phyloP scores from a whole-genome alignment of 768 basidiomycete species.

The Coprinopsis marcescibilis region DNA sequence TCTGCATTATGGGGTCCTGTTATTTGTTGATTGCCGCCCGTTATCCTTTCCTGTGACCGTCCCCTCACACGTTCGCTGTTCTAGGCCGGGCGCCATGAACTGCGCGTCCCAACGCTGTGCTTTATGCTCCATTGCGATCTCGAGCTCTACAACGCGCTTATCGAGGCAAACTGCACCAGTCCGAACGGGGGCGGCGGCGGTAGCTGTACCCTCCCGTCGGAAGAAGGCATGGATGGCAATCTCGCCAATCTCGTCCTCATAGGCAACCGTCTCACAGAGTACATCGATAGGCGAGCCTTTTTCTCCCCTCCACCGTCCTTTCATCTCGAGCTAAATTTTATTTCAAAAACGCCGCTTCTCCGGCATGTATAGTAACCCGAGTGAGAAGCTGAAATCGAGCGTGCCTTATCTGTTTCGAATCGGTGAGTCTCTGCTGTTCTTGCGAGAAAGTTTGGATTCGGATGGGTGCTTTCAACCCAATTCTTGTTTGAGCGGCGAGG shows the following conservation, averaged over 20 bases:
- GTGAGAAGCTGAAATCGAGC: conserved; percentile 40
- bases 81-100: conserved; percentile 29
- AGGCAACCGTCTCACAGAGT: conserved; percentile 62
- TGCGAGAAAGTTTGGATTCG: no score
- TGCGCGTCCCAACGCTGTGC: conserved; percentile 48
- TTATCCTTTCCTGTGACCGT: no score
- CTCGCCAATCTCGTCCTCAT: conserved; percentile 50
- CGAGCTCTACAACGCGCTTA: conserved; percentile 59
- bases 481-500: no score
- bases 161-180: conserved; percentile 61
- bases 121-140: conserved; percentile 81
- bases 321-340: neutral
- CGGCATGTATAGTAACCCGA: conserved; percentile 42
- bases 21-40: no score
- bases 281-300: conserved; percentile 53
- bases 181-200: no score
- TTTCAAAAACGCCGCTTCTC: neutral
- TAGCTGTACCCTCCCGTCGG: no score
- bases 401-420: conserved; percentile 50
- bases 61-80: conserved; percentile 6
- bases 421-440: conserved; percentile 33
- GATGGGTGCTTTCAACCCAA: no score
- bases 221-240: no score
- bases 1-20: no score
- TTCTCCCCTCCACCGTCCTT: conserved; percentile 2